Conservation (phyloP, 2,329 filamentous ascomycete species). For the Colletotrichum sidae region DNA sequence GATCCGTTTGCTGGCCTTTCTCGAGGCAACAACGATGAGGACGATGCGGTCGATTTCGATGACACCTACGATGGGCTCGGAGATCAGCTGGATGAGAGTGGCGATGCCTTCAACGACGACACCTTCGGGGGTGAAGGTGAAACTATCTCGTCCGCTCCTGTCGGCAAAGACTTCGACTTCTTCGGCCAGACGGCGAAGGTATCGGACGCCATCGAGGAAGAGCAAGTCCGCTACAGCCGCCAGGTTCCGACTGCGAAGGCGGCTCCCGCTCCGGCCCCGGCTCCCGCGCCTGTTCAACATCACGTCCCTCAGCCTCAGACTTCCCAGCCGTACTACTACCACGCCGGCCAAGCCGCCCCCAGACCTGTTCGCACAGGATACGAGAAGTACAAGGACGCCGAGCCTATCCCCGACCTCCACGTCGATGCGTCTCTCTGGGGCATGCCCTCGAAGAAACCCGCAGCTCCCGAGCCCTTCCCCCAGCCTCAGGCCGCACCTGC, state of each 20-base stretch:
- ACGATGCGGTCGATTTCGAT: slow-evolving; percentile 81
- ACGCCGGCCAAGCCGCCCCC: slow-evolving; percentile 51
- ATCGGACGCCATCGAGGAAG: slow-evolving; percentile 86
- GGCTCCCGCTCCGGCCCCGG: slow-evolving; percentile 47
- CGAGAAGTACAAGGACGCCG: slow-evolving; percentile 84
- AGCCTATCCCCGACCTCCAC: slow-evolving; percentile 88
- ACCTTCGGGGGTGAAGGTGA: slow-evolving; percentile 75
- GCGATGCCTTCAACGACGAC: slow-evolving; percentile 96
- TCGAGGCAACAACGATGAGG: slow-evolving; percentile 68
- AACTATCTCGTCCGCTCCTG: slow-evolving; percentile 55
- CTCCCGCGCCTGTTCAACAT: slow-evolving; percentile 44
- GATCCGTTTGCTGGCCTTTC: slow-evolving; percentile 92
- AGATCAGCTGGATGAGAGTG: slow-evolving; percentile 88
- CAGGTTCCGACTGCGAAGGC: slow-evolving; percentile 70
- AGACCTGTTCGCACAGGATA: slow-evolving; percentile 81
- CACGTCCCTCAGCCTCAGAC: slow-evolving; percentile 39
- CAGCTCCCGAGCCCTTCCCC: slow-evolving; percentile 46
- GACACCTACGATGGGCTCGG: slow-evolving; percentile 97
- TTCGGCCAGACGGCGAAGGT: slow-evolving; percentile 93
- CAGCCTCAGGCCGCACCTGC: slow-evolving; percentile 44
- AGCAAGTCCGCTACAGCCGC: slow-evolving; percentile 85
- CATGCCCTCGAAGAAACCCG: slow-evolving; percentile 69
- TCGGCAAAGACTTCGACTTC: slow-evolving; percentile 97
- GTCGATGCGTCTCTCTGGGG: slow-evolving; percentile 96
- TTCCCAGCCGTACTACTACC: slow-evolving; percentile 43